Conservation (phyloP, 768 basidiomycete genomes). For the Roridomyces roridus region DNA sequence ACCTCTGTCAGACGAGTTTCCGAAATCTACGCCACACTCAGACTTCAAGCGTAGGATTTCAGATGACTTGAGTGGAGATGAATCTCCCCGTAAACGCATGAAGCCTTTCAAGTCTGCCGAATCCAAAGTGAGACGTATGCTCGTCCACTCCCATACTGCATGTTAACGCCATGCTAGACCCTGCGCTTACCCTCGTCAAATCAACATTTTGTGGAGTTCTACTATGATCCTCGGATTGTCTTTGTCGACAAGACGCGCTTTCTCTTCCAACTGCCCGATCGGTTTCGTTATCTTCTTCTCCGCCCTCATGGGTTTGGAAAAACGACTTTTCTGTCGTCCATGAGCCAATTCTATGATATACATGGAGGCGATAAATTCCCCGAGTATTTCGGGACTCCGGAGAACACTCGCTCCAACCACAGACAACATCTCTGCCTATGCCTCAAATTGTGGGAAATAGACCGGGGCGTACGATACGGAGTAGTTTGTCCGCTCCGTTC, state of each 20-base stretch:
- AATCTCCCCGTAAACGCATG: no score
- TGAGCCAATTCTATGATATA: conserved; percentile 2
- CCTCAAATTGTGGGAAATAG: not conserved
- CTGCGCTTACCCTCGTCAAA: not conserved
- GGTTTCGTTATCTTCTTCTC: not conserved
- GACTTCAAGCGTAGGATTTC: no score
- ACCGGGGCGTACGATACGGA: not conserved
- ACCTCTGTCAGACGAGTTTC: no score
- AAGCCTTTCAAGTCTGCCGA: no score
- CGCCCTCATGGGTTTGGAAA: conserved; percentile 15
- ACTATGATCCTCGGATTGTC: not conserved
- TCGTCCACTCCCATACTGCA: no score
- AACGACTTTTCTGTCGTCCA: conserved; percentile 2
- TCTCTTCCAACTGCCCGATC: not conserved
- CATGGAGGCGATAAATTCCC: not conserved
- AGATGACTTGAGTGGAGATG: no score
- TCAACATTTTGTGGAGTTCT: not conserved
- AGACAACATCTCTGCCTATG: conserved; percentile 8
- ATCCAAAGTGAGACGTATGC: no score
- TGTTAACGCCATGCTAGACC: no score
- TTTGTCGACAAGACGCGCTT: conserved; percentile 7
- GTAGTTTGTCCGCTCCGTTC: not conserved
- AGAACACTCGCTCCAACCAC: not conserved
- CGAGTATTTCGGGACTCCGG: not conserved
- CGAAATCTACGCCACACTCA: no score